Conservation (phyloP, 257 asterid genomes). For the Ilex asprella region DNA sequence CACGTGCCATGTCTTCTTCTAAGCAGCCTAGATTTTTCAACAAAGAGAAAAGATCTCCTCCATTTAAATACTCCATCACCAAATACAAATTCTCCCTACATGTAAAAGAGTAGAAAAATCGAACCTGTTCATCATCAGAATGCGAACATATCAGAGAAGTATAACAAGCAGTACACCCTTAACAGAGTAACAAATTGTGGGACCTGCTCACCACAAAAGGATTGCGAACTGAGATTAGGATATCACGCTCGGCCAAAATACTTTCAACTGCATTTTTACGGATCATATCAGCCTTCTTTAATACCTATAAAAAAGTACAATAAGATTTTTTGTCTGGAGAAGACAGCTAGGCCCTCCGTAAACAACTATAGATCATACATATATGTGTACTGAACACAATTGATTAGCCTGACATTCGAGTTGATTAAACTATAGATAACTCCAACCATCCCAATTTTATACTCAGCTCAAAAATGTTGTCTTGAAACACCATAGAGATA, state of each 20-base stretch:
- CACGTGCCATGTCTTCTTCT: constrained; percentile 88
- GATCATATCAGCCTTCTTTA: constrained; percentile 93
- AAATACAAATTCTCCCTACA: constrained; percentile 98
- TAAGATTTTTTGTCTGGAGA: constrained; percentile 12
- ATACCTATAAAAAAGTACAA: constrained; percentile 51
- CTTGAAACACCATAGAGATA: no score
- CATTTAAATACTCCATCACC: constrained; percentile 98
- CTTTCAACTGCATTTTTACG: constrained; percentile 95
- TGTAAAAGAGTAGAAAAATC: constrained; percentile 99
- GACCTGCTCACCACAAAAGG: constrained; percentile 90
- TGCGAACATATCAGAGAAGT: constrained; percentile 10
- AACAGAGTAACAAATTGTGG: not conserved
- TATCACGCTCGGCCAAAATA: constrained; percentile 96
- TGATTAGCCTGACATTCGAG: no score
- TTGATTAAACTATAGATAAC: no score
- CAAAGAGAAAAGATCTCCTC: constrained; percentile 95
- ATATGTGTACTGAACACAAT: no score
- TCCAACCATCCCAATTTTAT: no score
- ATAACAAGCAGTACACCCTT: not conserved
- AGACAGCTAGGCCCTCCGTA: no score
- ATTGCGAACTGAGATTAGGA: constrained; percentile 91
- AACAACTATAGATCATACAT: no score
- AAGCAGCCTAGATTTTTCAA: constrained; percentile 88
- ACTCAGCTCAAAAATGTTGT: no score
- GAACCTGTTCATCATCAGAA: constrained; percentile 81